A percentile compares a stretch with the other conserved stretches of the same genome.
phyloP scores from a whole-genome alignment of 768 basidiomycete species.

The Amanita pseudoporphyria region DNA sequence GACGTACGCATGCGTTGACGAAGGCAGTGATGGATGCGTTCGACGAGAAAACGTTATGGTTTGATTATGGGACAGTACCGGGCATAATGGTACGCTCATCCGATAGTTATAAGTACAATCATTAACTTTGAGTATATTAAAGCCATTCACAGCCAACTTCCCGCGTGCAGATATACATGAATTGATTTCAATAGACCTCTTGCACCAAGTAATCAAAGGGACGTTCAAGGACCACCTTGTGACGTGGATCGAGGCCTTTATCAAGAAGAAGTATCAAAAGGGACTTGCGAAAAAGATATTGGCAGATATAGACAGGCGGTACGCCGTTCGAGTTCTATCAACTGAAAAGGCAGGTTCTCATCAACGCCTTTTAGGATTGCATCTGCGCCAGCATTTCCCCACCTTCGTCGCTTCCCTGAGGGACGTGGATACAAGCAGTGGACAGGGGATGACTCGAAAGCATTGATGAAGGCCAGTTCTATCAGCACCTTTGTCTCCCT shows the following conservation, averaged over 20 bases:
- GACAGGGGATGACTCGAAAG: slow-evolving; percentile 30
- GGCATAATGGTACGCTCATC: background rate
- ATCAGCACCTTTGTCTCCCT: background rate
- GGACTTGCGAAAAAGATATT: background rate
- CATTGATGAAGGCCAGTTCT: slow-evolving; percentile 25
- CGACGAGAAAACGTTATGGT: background rate
- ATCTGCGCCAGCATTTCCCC: slow-evolving; percentile 17
- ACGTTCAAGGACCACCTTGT: no score
- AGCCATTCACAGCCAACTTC: slow-evolving; percentile 31
- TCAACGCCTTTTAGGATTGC: slow-evolving; percentile 7
- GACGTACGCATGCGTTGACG: background rate
- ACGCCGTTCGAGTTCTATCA: no score
- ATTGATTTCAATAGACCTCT: slow-evolving; percentile 21
- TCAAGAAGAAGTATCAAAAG: slow-evolving; percentile 7
- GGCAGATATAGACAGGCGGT: no score
- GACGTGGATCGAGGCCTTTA: slow-evolving; percentile 18
- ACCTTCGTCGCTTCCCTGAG: no score
- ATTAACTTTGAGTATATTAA: background rate
- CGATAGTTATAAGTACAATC: background rate
- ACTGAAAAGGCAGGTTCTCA: no score
- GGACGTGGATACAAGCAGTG: no score
- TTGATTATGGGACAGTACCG: background rate
- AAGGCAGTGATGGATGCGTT: background rate
- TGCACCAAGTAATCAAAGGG: slow-evolving; percentile 29
- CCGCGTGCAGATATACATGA: no score